Percentiles rank a stretch among this genome's conserved stretches.
Conservation (phyloP, 768 basidiomycete species). For the Russula ochroleuca region DNA sequence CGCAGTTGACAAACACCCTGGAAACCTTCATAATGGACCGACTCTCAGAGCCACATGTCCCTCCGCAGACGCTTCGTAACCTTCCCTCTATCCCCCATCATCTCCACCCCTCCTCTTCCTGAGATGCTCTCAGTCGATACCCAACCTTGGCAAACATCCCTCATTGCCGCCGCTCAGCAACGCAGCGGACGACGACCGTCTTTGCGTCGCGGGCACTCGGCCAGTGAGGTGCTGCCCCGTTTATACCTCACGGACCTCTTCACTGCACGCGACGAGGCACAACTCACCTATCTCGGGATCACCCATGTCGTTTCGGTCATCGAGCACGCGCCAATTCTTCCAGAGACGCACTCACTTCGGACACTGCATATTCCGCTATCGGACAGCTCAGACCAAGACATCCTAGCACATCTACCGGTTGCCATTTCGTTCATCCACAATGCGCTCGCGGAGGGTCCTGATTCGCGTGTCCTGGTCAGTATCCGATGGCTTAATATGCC, state of each 20-base stretch:
- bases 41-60: neutral
- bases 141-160: slow-evolving; percentile 18
- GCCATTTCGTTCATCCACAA: slow-evolving; percentile 51
- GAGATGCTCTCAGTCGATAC: slow-evolving; percentile 19
- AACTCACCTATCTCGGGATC: slow-evolving; percentile 55
- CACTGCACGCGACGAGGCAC: slow-evolving; percentile 47
- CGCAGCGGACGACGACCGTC: neutral
- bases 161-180: slow-evolving; percentile 14
- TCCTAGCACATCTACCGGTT: slow-evolving; percentile 43
- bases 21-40: slow-evolving; percentile 4
- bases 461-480: slow-evolving; percentile 49
- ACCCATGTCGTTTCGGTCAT: slow-evolving; percentile 70
- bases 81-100: slow-evolving; percentile 3
- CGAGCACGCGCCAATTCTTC: slow-evolving; percentile 43
- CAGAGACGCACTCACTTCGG: slow-evolving; percentile 33
- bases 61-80: neutral
- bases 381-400: slow-evolving; percentile 41
- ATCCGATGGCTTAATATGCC: too few species aligned
- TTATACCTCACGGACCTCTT: slow-evolving; percentile 62
- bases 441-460: slow-evolving; percentile 43
- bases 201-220: neutral
- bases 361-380: slow-evolving; percentile 50
- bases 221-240: slow-evolving; percentile 39
- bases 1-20: neutral
- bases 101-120: neutral